Base-by-base conservation (phyloP, 768 basidiomycete species). In the Calocera viscosa region DNA sequence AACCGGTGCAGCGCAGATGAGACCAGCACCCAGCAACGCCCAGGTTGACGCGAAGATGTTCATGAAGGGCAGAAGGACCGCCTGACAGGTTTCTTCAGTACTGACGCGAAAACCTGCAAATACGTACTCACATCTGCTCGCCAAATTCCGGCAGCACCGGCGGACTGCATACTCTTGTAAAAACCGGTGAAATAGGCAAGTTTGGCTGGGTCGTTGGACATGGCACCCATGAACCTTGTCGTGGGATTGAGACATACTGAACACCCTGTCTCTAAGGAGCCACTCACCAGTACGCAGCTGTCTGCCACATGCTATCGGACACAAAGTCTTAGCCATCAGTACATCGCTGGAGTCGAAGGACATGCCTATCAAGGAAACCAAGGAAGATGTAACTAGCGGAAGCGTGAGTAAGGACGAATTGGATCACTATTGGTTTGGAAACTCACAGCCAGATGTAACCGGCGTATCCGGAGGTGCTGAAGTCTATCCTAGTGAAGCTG, bases 121-220 rank as follows among this genome's bases (percentile, higher is more conserved):
- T 12, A 0, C 5, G 33, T 30, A 34, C 17, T 32, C 17, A 64
- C 39, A 34, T 72, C 72, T 26, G 69, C 66, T 1, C 69, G 38
- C 63, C 67, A 73, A 0, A 68, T 67, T 17, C 69, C 71, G 0
- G 71, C 72, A 5, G 67, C 70, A 8, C 71, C 72, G 24, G 72
- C 72, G 1, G 66, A 66, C 24, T 73, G 72, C 41, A 73, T 32
- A 26, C 53, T 40, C 39, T 69, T 66, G 63, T 69, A 91, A 72
- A 92, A 89, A 43, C 90, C 91, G 17, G 86, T 79, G 71, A 92
- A 87, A 73, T 90, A 82, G 0, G 90, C 90, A 24, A 92, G 83
- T 73, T 89, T 90, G 1, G 81, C 83, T 8, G 88, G 84, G 74
- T 91, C 85, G 70, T 91, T 91, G 24, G 88, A 89, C 86, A 93